These are phyloP conservation scores for Blakeslea trispora DNA, from an alignment of 371 early-diverging fungal species.

Conservation along the genomic window DNA sequence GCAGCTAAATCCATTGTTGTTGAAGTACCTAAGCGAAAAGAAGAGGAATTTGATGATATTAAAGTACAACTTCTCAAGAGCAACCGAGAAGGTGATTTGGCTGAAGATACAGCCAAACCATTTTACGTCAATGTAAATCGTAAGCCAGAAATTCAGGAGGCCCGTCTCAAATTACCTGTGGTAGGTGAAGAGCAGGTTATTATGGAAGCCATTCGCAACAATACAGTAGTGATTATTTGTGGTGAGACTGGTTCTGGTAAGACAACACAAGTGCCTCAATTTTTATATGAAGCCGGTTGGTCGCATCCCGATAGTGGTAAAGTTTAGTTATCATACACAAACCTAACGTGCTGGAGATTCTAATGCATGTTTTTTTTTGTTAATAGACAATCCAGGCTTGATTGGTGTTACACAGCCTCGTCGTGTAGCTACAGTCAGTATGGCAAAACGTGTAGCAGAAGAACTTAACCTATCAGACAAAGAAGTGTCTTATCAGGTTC, in stretches of 20 bases:
- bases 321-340: slow-evolving; percentile 4
- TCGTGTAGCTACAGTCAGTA: slow-evolving; percentile 98
- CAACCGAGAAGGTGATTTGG: slow-evolving; percentile 46
- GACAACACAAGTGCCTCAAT: slow-evolving; percentile 98
- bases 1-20: slow-evolving; percentile 39
- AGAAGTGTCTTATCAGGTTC: slow-evolving; percentile 75
- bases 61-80: slow-evolving; percentile 38
- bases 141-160: slow-evolving; percentile 69
- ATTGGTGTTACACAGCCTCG: slow-evolving; percentile 99
- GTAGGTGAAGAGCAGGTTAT: slow-evolving; percentile 94
- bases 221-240: slow-evolving; percentile 88
- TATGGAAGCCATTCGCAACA: slow-evolving; percentile 89
- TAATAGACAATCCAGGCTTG: slow-evolving; percentile 79
- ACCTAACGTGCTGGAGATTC: no score
- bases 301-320: slow-evolving; percentile 73
- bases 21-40: slow-evolving; percentile 21
- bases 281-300: slow-evolving; percentile 96
- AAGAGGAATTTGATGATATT: slow-evolving; percentile 49
- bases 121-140: slow-evolving; percentile 85
- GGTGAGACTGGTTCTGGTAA: slow-evolving; percentile 99
- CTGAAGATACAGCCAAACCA: slow-evolving; percentile 48
- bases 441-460: slow-evolving; percentile 93
- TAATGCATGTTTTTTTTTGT: no score
- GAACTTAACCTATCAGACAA: slow-evolving; percentile 77
- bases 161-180: slow-evolving; percentile 84